Conservation (phyloP, 2,329 filamentous ascomycete genomes). For the Coniochaeta sp. region DNA sequence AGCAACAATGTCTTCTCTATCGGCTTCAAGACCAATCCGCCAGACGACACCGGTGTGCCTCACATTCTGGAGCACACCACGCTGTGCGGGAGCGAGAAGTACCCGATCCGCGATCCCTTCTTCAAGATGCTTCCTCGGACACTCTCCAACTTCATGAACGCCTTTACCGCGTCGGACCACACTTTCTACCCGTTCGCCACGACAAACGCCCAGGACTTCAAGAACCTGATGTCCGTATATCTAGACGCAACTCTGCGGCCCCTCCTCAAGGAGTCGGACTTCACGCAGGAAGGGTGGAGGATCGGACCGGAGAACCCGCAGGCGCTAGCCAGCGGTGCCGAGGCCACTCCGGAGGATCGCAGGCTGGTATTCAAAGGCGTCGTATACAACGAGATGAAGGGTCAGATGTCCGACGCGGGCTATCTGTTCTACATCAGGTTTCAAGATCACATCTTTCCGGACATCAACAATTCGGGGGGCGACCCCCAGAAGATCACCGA, state of each 20-base stretch:
- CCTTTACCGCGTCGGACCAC: slow-evolving; percentile 92
- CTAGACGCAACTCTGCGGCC: slow-evolving; percentile 90
- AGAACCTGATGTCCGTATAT: slow-evolving; percentile 94
- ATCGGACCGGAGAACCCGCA: slow-evolving; percentile 85
- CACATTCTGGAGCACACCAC: slow-evolving; percentile 98
- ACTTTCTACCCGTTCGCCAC: slow-evolving; percentile 98
- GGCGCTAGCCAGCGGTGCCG: slow-evolving; percentile 36
- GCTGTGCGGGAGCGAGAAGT: slow-evolving; percentile 91
- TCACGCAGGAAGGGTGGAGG: slow-evolving; percentile 94
- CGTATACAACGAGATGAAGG: slow-evolving; percentile 99
- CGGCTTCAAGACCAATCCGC: slow-evolving; percentile 97
- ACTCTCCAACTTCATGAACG: slow-evolving; percentile 99
- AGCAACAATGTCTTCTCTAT: slow-evolving; percentile 99
- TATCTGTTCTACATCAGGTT: slow-evolving; percentile 96
- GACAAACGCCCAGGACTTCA: slow-evolving; percentile 90
- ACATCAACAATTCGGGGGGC: slow-evolving; percentile 92
- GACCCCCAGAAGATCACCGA: slow-evolving; percentile 96
- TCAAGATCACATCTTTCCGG: slow-evolving; percentile 88
- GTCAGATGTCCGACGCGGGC: slow-evolving; percentile 94
- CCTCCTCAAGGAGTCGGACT: slow-evolving; percentile 82
- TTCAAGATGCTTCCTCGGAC: slow-evolving; percentile 99
- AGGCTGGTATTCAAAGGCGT: slow-evolving; percentile 92
- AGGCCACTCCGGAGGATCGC: slow-evolving; percentile 47
- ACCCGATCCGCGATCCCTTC: slow-evolving; percentile 96
- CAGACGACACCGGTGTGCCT: slow-evolving; percentile 90